Conservation (phyloP, 345 rosid species). For the Aquilaria yunnanensis region DNA sequence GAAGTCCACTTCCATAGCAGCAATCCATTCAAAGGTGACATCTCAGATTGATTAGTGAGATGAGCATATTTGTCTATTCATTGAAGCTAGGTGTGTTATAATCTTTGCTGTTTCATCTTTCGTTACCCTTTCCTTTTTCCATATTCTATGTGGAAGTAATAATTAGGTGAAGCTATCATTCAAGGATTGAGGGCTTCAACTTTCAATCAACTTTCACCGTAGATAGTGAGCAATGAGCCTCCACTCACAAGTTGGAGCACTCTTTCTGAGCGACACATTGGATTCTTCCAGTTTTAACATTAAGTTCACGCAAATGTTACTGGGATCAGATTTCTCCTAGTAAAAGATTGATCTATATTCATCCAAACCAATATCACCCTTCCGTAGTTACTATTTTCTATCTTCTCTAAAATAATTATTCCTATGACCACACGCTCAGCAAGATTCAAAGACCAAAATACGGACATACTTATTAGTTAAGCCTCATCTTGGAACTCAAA, state of each 20-base stretch:
- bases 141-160: slow-evolving; percentile 6
- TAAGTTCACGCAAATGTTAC: slow-evolving; percentile 1
- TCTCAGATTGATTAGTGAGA: slow-evolving; percentile 18
- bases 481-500: too few species aligned
- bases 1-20: slow-evolving; percentile 19
- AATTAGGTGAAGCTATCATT: slow-evolving; percentile 11
- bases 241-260: slow-evolving; percentile 32
- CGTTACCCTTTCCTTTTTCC: slow-evolving; percentile 4
- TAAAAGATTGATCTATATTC: not conserved
- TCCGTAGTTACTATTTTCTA: too few species aligned
- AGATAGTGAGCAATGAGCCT: slow-evolving; percentile 33
- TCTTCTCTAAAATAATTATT: too few species aligned
- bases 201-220: slow-evolving; percentile 18
- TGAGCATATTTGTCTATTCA: slow-evolving; percentile 37
- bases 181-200: slow-evolving; percentile 18
- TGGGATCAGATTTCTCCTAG: not conserved
- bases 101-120: slow-evolving; percentile 5
- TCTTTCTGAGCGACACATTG: slow-evolving; percentile 12
- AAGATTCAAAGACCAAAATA: too few species aligned
- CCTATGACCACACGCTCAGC: too few species aligned
- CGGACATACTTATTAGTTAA: too few species aligned
- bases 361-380: not conserved
- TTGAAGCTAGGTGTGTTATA: slow-evolving; percentile 19
- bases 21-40: slow-evolving; percentile 13
- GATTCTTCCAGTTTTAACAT: slow-evolving; percentile 25